Evolutionary conservation across 805 yeast genomes (phyloP).

Genomic region (Pichia exigua): DNA sequence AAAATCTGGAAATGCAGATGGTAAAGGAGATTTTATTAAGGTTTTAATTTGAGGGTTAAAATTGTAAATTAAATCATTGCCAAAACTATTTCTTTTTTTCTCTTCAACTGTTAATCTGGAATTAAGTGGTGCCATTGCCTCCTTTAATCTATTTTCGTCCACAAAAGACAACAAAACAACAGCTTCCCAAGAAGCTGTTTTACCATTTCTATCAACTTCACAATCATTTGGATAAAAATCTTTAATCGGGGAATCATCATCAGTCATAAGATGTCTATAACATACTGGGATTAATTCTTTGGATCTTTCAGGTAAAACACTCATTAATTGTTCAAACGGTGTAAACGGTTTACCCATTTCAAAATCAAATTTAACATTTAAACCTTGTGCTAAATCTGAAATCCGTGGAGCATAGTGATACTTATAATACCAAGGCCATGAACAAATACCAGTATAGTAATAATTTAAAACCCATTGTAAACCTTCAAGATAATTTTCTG

Average conservation of each 20-base stretch:
- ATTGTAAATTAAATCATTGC: constrained; percentile 57
- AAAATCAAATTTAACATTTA: constrained; percentile 55
- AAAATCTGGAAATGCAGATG: constrained; percentile 69
- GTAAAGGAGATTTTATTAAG: constrained; percentile 66
- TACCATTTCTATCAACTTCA: constrained; percentile 85
- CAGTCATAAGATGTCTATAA: constrained; percentile 79
- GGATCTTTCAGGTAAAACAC: constrained; percentile 92
- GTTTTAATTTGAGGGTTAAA: constrained; percentile 70
- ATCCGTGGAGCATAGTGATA: constrained; percentile 94
- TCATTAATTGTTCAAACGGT: constrained; percentile 96
- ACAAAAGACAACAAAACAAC: constrained; percentile 90
- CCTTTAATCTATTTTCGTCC: constrained; percentile 66
- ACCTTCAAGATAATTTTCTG: constrained; percentile 86
- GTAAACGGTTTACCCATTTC: constrained; percentile 70
- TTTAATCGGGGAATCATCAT: constrained; percentile 73
- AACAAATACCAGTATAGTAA: constrained; percentile 83
- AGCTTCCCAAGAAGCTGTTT: constrained; percentile 96
- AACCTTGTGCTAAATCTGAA: constrained; percentile 73
- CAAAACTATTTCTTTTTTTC: constrained; percentile 63
- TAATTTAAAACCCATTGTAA: constrained; percentile 93
- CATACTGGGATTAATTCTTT: constrained; percentile 66
- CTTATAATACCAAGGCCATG: constrained; percentile 93
- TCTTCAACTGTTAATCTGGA: constrained; percentile 62
- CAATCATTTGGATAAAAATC: constrained; percentile 90
- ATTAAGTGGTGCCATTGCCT: constrained; percentile 64